Percentiles rank a stretch among this genome's conserved stretches.
phyloP scores from a whole-genome alignment of 106 monocot species.

The Dioscorea alata region DNA sequence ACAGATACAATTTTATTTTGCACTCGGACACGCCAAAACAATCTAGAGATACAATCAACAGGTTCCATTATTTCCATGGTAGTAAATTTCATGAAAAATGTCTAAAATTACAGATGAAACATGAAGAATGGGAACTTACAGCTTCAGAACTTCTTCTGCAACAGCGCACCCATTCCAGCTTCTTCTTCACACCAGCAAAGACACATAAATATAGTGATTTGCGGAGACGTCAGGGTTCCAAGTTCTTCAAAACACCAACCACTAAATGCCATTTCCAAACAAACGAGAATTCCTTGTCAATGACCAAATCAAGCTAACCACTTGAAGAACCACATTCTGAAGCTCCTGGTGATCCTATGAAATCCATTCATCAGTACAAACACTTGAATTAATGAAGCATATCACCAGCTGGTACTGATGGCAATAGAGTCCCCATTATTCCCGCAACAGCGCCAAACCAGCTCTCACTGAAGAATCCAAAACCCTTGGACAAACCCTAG shows the following conservation, averaged over 20 bases:
- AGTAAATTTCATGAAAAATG: conserved; percentile 10
- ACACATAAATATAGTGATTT: neutral
- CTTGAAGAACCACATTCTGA: neutral
- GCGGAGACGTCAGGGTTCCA: neutral
- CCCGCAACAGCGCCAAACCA: neutral
- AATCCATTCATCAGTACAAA: neutral
- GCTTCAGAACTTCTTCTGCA: neutral
- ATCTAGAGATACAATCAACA: conserved; percentile 1
- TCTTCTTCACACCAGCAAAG: conserved; percentile 1
- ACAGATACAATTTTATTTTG: conserved; percentile 7
- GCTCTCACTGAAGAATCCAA: neutral
- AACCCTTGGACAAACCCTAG: neutral
- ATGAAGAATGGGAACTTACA: conserved; percentile 10
- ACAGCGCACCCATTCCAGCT: neutral
- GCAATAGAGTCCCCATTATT: neutral
- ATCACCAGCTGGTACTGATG: neutral
- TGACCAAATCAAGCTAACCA: too few relatives aligned
- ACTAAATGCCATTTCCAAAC: too few relatives aligned
- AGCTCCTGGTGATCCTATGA: neutral
- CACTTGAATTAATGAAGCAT: neutral
- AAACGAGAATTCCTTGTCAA: too few relatives aligned
- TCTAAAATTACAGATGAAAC: conserved; percentile 8
- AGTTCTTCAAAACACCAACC: too few relatives aligned
- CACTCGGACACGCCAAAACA: conserved; percentile 12
- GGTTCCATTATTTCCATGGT: neutral